phyloP scores from a whole-genome alignment of 371 early-diverging fungal species.

The Apophysomyces elegans region DNA sequence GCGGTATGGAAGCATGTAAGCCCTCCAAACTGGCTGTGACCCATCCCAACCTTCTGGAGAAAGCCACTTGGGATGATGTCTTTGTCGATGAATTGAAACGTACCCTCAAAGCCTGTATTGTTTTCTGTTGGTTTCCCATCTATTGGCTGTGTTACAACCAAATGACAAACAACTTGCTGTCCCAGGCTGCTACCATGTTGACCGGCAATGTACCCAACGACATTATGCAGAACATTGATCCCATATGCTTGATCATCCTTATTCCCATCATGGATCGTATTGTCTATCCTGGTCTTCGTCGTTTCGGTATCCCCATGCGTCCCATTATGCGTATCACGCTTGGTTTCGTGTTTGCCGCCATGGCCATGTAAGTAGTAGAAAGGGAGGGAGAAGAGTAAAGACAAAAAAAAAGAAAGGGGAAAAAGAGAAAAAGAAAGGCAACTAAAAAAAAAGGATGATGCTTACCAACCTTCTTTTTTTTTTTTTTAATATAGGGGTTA shows the following conservation, averaged over 20 bases:
- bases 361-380: slow-evolving; percentile 50
- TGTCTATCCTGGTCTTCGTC: slow-evolving; percentile 69
- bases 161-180: slow-evolving; percentile 78
- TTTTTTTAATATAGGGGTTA: slow-evolving; percentile 36
- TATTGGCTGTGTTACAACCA: slow-evolving; percentile 83
- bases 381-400: background rate
- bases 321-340: slow-evolving; percentile 72
- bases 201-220: slow-evolving; percentile 67
- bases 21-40: slow-evolving; percentile 37
- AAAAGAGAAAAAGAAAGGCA: background rate
- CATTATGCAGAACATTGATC: slow-evolving; percentile 65
- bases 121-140: slow-evolving; percentile 77
- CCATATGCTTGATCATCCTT: slow-evolving; percentile 65
- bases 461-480: background rate
- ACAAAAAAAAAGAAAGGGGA: no score
- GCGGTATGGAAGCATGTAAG: slow-evolving; percentile 42
- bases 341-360: slow-evolving; percentile 67
- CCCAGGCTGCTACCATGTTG: slow-evolving; percentile 73
- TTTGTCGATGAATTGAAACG: slow-evolving; percentile 75
- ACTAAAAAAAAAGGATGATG: background rate
- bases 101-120: slow-evolving; percentile 69
- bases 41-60: slow-evolving; percentile 38
- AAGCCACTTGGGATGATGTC: slow-evolving; percentile 68
- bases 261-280: slow-evolving; percentile 74
- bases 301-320: slow-evolving; percentile 60